phyloP scores from a whole-genome alignment of 768 basidiomycete genomes.

The Trametes cingulata region DNA sequence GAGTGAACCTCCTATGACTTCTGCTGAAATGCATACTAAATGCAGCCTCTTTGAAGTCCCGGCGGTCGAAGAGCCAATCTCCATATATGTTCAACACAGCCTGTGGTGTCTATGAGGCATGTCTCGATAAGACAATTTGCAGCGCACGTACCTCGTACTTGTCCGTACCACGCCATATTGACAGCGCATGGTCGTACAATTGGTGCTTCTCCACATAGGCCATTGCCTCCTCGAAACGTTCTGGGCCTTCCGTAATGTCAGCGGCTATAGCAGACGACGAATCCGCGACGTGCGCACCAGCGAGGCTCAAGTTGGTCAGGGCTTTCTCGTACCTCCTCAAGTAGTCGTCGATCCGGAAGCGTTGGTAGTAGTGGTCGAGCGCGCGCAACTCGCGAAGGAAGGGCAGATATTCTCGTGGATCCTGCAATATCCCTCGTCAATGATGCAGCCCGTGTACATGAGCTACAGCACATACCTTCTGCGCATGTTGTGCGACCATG shows the following conservation, averaged over 20 bases:
- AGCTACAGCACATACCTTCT: slow-evolving; percentile 62
- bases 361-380: slow-evolving; percentile 78
- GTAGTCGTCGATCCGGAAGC: slow-evolving; percentile 92
- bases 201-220: slow-evolving; percentile 77
- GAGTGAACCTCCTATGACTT: neutral
- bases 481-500: slow-evolving; percentile 95
- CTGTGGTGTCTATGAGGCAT: slow-evolving; percentile 36
- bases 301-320: slow-evolving; percentile 67
- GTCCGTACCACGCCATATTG: slow-evolving; percentile 70
- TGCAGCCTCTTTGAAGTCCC: slow-evolving; percentile 84
- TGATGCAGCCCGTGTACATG: neutral
- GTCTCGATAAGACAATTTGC: neutral
- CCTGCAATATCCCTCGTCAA: slow-evolving; percentile 48
- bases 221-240: slow-evolving; percentile 77
- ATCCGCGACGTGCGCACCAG: slow-evolving; percentile 54
- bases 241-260: slow-evolving; percentile 46
- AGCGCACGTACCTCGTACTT: slow-evolving; percentile 54
- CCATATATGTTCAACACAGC: slow-evolving; percentile 74
- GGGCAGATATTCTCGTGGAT: slow-evolving; percentile 96
- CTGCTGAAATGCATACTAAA: slow-evolving; percentile 50
- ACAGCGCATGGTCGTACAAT: slow-evolving; percentile 72
- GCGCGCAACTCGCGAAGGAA: slow-evolving; percentile 90
- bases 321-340: slow-evolving; percentile 77
- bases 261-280: neutral
- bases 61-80: slow-evolving; percentile 81